These are phyloP conservation scores for Prunus mira DNA, from an alignment of 306 rosid genomes.

Conservation along the genomic window DNA sequence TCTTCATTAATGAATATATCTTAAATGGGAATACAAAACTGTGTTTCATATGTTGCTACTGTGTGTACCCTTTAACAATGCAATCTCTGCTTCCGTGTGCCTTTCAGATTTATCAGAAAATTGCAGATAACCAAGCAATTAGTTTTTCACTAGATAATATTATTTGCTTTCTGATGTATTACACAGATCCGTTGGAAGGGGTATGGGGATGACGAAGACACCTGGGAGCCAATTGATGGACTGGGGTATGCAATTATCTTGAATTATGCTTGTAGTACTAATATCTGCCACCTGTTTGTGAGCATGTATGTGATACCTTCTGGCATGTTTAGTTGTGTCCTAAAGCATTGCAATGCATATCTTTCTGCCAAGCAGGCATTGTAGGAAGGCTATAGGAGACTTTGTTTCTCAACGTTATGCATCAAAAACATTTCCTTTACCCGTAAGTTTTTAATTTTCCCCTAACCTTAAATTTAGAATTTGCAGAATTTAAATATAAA, in stretches of 20 bases:
- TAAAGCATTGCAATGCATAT: too few species aligned
- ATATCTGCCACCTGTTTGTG: not conserved
- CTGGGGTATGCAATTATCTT: conserved; percentile 36
- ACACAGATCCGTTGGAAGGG: conserved; percentile 76
- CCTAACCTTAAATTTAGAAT: not conserved
- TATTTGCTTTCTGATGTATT: not conserved
- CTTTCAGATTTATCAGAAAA: not conserved
- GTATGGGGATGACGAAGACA: conserved; percentile 53
- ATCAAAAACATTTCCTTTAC: conserved; percentile 52
- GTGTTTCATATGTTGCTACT: too few species aligned
- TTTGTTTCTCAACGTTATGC: conserved; percentile 50
- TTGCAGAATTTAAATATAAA: too few species aligned
- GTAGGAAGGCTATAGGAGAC: conserved; percentile 40
- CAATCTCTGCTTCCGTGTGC: not conserved
- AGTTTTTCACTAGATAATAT: not conserved
- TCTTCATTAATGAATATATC: too few species aligned
- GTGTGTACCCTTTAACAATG: too few species aligned
- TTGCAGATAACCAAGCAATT: not conserved
- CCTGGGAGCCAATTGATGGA: conserved; percentile 78
- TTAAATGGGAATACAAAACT: too few species aligned
- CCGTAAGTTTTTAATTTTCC: conserved; percentile 40
- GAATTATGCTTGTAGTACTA: not conserved
- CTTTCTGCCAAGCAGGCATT: conserved; percentile 40
- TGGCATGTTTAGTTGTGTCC: not conserved
- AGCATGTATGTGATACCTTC: not conserved